Base-by-base conservation (phyloP, 371 early-diverging fungal genomes). In the Nosema granulosis region DNA sequence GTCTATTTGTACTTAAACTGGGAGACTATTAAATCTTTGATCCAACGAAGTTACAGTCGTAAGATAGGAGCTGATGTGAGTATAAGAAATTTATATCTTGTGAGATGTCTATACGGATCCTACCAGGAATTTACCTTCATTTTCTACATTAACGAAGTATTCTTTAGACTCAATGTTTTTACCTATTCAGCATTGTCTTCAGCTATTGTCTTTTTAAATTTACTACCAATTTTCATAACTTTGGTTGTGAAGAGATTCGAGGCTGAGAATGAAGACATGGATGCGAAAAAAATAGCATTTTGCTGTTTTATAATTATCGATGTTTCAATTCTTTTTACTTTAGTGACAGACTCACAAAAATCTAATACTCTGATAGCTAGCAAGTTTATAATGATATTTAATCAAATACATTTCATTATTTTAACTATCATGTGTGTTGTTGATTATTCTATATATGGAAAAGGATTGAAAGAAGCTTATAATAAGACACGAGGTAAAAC, bases 391-490 rank as follows among this genome's bases (percentile, higher is more conserved):
- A 18, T 26, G 26, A 26, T 3, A 37, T 18, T 63, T 20, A 35
- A 63, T 63, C 20, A 20, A 31, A 3, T 18, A 16, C 63, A 63
- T 63, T 63, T 63, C 22, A 4, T 38, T 22, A 1, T 63, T 35
- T 16, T 34, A 3, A 34, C 63, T 35, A 31, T 34, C 4, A 1
- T 38, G 2, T 31, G 28, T 26, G 11, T 37, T 34, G 11, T 37
- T 18, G 63, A 63, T 29, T 35, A 37, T 18, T 37, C 11, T 11
- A 35, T 1, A 37, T 63, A 11, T 63, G 38, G 22, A 18, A 63
- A 63, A 35, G 63, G 63, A 11, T 37, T 63, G 22, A 63, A 63
- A 63, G 63, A 35, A 35, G 32, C 37, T 31, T 16, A 31, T 11
- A 37, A 35, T 18, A 63, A 35, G 11, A 63, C 20, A 63, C 3